Conservation (phyloP, 228 moss, liverwort and hornwort species). For the Sphagnum magellanicum region DNA sequence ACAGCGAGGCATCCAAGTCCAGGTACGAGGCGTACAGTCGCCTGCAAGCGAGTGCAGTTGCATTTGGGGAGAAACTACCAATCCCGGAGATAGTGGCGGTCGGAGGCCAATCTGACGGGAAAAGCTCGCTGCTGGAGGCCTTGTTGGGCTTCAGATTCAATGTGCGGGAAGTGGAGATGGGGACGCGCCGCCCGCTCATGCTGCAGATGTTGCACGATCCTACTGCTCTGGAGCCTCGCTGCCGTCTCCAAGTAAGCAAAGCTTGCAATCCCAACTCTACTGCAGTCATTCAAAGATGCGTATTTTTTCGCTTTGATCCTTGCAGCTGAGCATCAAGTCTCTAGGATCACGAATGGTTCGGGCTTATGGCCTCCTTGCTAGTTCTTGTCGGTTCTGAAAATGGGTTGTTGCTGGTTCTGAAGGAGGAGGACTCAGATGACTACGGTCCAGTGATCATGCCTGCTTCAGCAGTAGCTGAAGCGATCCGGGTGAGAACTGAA, state of each 20-base stretch:
- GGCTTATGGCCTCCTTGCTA: no score
- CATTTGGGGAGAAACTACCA: conserved; percentile 67
- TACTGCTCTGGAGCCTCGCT: conserved; percentile 67
- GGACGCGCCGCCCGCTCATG: conserved; percentile 79
- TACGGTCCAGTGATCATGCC: conserved; percentile 67
- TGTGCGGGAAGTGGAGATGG: conserved; percentile 77
- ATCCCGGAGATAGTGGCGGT: conserved; percentile 83
- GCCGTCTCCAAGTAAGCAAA: conserved; percentile 53
- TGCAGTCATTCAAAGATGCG: no score
- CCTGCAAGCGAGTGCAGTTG: conserved; percentile 64
- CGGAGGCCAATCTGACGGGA: conserved; percentile 86
- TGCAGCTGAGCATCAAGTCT: no score
- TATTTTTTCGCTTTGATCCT: no score
- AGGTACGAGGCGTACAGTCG: conserved; percentile 75
- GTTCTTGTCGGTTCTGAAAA: no score
- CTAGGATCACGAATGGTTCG: no score
- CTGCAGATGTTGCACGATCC: conserved; percentile 81
- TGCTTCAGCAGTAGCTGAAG: conserved; percentile 59
- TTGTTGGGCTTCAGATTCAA: conserved; percentile 79
- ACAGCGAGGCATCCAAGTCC: conserved; percentile 43
- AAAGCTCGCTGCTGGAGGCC: conserved; percentile 73
- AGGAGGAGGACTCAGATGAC: conserved; percentile 78
- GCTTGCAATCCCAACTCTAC: no score
- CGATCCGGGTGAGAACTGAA: conserved; percentile 66
- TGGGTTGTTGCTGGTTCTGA: background rate